Evolutionary conservation across 495 filamentous ascomycete genomes (phyloP).

Genomic region (Apiosordaria backusii): DNA sequence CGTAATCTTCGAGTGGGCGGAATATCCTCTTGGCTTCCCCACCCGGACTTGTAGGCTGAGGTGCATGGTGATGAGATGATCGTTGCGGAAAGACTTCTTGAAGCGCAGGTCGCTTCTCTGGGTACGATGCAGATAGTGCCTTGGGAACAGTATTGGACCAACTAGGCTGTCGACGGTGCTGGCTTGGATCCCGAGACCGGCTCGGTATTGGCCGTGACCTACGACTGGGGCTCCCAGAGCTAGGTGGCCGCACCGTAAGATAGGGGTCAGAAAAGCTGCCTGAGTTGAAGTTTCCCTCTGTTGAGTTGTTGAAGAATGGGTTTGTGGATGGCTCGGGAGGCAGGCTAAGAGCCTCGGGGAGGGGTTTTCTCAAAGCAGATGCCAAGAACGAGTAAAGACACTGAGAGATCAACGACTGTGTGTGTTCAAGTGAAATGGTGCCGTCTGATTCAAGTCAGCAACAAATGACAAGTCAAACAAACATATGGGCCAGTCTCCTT

Average conservation of each 20-base stretch:
- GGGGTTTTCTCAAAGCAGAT: conserved; percentile 13
- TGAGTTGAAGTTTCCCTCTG: not conserved
- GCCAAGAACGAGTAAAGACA: conserved; percentile 30
- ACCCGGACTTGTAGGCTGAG: conserved; percentile 23
- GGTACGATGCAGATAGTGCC: conserved; percentile 41
- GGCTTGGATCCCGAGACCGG: conserved; percentile 4
- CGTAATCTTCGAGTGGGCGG: conserved; percentile 69
- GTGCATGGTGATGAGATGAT: conserved; percentile 12
- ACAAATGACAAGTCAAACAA: conserved; percentile 5
- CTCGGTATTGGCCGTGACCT: conserved; percentile 3
- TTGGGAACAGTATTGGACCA: conserved; percentile 23
- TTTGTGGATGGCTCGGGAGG: conserved; percentile 8
- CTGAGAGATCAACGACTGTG: conserved; percentile 30
- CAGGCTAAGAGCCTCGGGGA: not conserved
- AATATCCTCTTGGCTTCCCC: conserved; percentile 53
- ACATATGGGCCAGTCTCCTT: conserved; percentile 3
- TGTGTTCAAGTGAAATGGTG: conserved; percentile 32
- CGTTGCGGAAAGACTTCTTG: conserved; percentile 6
- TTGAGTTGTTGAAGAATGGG: not conserved
- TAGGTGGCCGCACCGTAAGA: conserved; percentile 5
- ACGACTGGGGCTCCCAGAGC: not conserved
- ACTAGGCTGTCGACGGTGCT: conserved; percentile 34
- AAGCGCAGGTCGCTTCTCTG: conserved; percentile 31
- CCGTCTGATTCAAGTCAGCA: not conserved
- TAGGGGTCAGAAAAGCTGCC: not conserved